Evolutionary conservation across 495 filamentous ascomycete species (phyloP).

Genomic region (Sabuloglossum arenarium): DNA sequence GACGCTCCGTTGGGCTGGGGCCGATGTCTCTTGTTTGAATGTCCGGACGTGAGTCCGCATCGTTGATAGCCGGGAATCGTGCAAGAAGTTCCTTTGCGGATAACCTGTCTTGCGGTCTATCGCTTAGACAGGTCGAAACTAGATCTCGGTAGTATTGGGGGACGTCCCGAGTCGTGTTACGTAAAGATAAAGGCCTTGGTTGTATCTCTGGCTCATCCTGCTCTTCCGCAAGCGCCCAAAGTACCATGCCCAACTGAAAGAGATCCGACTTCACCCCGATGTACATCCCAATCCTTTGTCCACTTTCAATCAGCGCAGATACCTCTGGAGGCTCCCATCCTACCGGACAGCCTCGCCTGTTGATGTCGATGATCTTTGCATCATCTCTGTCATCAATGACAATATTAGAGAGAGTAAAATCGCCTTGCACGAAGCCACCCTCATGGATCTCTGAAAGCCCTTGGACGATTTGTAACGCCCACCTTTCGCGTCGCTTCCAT

Average conservation of each 20-base stretch:
- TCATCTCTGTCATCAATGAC: slow-evolving; percentile 71
- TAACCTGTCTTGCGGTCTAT: slow-evolving; percentile 29
- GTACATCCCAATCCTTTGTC: slow-evolving; percentile 90
- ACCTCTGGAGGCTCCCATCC: slow-evolving; percentile 97
- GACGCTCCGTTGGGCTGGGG: not conserved
- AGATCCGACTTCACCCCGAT: slow-evolving; percentile 96
- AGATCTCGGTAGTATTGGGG: slow-evolving; percentile 28
- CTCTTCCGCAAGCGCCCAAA: slow-evolving; percentile 77
- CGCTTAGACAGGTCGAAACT: slow-evolving; percentile 35
- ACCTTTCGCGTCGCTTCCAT: slow-evolving; percentile 63
- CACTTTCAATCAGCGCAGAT: slow-evolving; percentile 65
- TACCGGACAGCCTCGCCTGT: slow-evolving; percentile 82
- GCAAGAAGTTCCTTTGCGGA: slow-evolving; percentile 34
- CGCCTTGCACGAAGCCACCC: slow-evolving; percentile 89
- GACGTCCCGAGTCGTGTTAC: not conserved
- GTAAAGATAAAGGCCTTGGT: slow-evolving; percentile 39
- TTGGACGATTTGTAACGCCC: slow-evolving; percentile 82
- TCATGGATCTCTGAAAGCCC: slow-evolving; percentile 89
- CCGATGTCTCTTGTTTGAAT: not conserved
- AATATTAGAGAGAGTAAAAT: slow-evolving; percentile 94
- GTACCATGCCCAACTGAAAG: slow-evolving; percentile 89
- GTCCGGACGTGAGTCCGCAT: not conserved
- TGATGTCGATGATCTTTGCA: slow-evolving; percentile 97
- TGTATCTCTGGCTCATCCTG: slow-evolving; percentile 78
- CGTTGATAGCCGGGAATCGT: slow-evolving; percentile 21